Evolutionary conservation across 169 alveolate genomes (phyloP), one percentile per base, ranked within the genome.

Genomic region (Sarcocystis neurona): DNA sequence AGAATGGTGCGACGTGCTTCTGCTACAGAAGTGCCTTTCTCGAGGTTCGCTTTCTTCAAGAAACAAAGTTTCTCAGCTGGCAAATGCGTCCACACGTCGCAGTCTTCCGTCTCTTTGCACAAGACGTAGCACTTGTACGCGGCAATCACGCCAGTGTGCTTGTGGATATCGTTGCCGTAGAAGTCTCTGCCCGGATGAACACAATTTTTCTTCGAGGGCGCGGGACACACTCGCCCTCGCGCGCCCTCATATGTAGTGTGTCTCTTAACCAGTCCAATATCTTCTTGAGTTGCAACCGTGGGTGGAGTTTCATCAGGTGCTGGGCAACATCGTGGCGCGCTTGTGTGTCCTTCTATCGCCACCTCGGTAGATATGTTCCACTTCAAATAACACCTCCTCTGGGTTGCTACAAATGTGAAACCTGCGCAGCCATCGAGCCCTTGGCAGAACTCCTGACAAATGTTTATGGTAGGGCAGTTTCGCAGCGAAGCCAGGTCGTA

Each of bases 41-140:
- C 46, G 32, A n/a, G 0, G 44, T 63, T 41, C 53, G 82, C 47
- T 32, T 12, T 0, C 27, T 72, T 72, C 39, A 72, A 32, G 56
- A 72, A 72, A 37, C 82, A 72, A 48, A 72, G 30, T 32, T 39
- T 6, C 82, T 72, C 56, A 4, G 2, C 47, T 18, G 82, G 56
- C 34, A 34, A 39, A 43, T 72, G 82, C 1, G 82, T 72, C 82
- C 82, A 72, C 18, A 72, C 53, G 34, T 72, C 82, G 34, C 82
- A 72, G 41, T 18, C 27, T 30, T 2, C 39, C 47, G 5, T 32
- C 12, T 27, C 53, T 15, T 39, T 37, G 56, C 82, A 72, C 56
- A 72, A 1, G n/a, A 39, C 43, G 56, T 39, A 72, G 82, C 82
- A 72, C 34, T 72, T 72, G 56, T 72, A 72, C 53, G 82, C 82